Base-by-base conservation (phyloP, 352 stramenopile genomes). In the Phytophthora pini region DNA sequence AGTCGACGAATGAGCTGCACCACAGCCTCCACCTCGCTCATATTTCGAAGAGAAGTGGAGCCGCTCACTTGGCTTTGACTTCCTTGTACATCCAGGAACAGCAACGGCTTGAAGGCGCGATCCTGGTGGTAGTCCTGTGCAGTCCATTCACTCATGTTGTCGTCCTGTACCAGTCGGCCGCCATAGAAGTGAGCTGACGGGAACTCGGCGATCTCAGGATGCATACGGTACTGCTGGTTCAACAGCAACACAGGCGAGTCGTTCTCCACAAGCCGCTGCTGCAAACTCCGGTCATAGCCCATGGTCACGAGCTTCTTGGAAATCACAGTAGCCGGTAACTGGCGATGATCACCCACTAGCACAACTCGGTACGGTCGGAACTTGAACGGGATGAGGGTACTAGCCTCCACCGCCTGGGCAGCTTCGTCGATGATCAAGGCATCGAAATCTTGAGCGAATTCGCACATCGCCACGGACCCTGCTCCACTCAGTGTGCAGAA, bases 271-370 rank as follows among this genome's bases (percentile, higher is more conserved):
- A 99, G 77, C 8, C 97, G 84, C 74, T 99, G 96, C 76, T 99
- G 99, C 57, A 99, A 79, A 58, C 97, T 99, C 29, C 87, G 77
- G 26, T 96, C 88, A 49, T 99, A 93, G 7, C 92, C 89, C 29
- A 87, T 70, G n/a, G 86, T 73, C 13, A 94, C 80, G 20, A 90
- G 80, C 34, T 84, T 68, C 63, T 94, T 93, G n/a, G 87, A 97
- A 69, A 99, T 98, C 43, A 99, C 97, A 0, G 97, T 99, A 12
- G 98, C 97, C 43, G 97, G 95, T 9, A 99, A 77, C 81, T 99
- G 98, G 36, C 92, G 93, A 65, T 99, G 97, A 76, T 99, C 98
- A 13, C 92, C 94, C 0, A 96, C 93, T 12, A 98, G 71, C 7
- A 98, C 82, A 32, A 90, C 52, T 31, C 84, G 80, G 17, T 90